A percentile compares a stretch with the other conserved stretches of the same genome.
phyloP scores from a whole-genome alignment of 2,329 filamentous ascomycete genomes.

The Diatrype stigma region DNA sequence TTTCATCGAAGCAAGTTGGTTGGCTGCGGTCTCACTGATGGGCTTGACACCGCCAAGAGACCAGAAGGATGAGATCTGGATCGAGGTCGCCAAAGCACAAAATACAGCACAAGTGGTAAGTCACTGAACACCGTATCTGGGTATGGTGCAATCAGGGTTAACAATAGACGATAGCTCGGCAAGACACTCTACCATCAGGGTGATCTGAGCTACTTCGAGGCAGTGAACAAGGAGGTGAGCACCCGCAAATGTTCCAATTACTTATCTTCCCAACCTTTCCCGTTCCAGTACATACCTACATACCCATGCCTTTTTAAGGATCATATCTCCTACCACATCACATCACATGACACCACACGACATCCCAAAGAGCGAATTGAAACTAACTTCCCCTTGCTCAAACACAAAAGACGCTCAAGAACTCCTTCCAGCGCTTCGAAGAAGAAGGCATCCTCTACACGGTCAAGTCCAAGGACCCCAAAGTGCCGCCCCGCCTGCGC shows the following conservation, averaged over 20 bases:
- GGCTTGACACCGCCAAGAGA: slow-evolving; percentile 71
- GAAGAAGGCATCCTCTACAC: slow-evolving; percentile 85
- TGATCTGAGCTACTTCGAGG: slow-evolving; percentile 94
- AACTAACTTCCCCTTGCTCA: neutral
- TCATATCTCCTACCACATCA: too few relatives aligned
- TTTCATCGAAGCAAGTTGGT: slow-evolving; percentile 92
- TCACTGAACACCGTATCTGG: slow-evolving; percentile 6
- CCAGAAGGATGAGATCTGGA: slow-evolving; percentile 65
- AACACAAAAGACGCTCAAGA: slow-evolving; percentile 65
- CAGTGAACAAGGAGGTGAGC: slow-evolving; percentile 80
- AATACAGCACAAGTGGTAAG: slow-evolving; percentile 75
- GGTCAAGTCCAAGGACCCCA: slow-evolving; percentile 62
- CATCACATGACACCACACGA: too few relatives aligned
- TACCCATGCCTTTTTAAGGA: too few relatives aligned
- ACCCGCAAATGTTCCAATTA: neutral
- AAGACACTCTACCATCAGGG: slow-evolving; percentile 98
- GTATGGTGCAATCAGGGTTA: slow-evolving; percentile 8
- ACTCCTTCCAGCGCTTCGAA: slow-evolving; percentile 81
- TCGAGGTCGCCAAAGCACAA: slow-evolving; percentile 73
- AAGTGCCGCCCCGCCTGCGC: slow-evolving; percentile 58
- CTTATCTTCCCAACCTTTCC: neutral
- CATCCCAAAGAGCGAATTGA: neutral
- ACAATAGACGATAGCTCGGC: slow-evolving; percentile 57
- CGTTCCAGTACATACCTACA: too few relatives aligned
- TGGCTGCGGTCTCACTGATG: slow-evolving; percentile 83